A percentile compares a stretch with the other conserved stretches of the same genome.
These are phyloP conservation scores for Rhodotorula sp. DNA, from an alignment of 1,284 basidiomycete genomes.

Conservation along the genomic window DNA sequence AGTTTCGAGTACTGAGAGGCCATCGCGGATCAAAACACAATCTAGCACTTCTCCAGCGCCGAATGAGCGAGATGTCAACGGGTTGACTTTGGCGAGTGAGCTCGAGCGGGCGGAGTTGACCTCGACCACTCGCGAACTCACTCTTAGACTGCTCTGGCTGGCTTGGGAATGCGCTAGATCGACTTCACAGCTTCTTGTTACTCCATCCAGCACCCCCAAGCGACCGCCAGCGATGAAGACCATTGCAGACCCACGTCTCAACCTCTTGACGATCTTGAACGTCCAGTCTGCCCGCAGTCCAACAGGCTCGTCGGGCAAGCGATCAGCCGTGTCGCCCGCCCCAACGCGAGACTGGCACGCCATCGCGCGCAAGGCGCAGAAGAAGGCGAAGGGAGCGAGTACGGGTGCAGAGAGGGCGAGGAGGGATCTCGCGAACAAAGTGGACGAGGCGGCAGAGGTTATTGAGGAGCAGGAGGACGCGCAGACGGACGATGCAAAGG, in stretches of 20 bases:
- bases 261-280: constrained; percentile 88
- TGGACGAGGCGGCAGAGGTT: neutral
- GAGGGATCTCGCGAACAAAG: neutral
- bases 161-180: neutral
- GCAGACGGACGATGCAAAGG: neutral
- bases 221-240: constrained; percentile 1
- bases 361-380: constrained; percentile 26
- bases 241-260: constrained; percentile 47
- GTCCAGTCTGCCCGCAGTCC: constrained; percentile 60
- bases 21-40: too few species aligned
- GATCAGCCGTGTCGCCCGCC: constrained; percentile 43
- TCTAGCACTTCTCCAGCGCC: too few species aligned
- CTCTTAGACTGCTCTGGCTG: neutral
- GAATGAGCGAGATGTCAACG: neutral
- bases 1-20: constrained; percentile 7
- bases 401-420: constrained; percentile 27
- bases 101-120: neutral
- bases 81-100: neutral
- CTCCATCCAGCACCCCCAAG: neutral
- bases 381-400: constrained; percentile 42
- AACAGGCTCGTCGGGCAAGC: constrained; percentile 55
- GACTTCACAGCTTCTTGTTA: neutral
- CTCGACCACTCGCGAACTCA: neutral
- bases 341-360: constrained; percentile 31
- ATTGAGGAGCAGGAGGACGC: neutral